Evolutionary conservation across 2,329 filamentous ascomycete genomes (phyloP), one percentile per base, ranked within the genome.

Genomic region (Dryadomyces sulphureus): DNA sequence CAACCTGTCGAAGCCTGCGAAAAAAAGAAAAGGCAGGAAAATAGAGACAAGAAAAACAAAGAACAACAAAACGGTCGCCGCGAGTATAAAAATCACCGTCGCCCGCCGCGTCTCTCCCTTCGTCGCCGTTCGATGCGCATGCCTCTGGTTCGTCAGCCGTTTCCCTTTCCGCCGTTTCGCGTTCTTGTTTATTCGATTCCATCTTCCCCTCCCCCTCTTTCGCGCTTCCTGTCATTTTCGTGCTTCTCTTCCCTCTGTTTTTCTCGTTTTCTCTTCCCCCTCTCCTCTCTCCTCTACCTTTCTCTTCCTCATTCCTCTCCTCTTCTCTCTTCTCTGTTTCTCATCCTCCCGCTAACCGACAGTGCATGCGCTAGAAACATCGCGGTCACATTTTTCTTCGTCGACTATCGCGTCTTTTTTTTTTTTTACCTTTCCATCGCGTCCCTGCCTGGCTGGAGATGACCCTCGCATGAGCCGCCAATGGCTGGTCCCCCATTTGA

Each of bases 401-500:
- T 36, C 34, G 34, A 7, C 16, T n/a, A 16, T 12, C 34, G 16
- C 17, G 17, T 16, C 7, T 45, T 19, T 12, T 38, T 21, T n/a
- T 21, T 19, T 20, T 30, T 27, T 20, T 41, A 5, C 7, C 24
- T 32, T 30, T 19, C 3, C n/a, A n/a, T 32, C 39, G 17, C 14
- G 3, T 12, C 39, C 14, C 22, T 19, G 2, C 17, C 22, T 21
- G 11, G 7, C 35, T 44, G 48, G 49, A 49, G 39, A 54, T 54
- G 52, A 47, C 34, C 49, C 36, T 43, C 22, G 19, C 53, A 47
- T 46, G 54, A 55, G 54, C 54, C 56, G 58, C 59, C 68, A 68
- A 77, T 77, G 72, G 73, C 70, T 58, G 64, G 66, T 55, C 61
- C 65, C 62, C 63, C 67, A 43, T 68, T 70, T 59, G 66, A 72